Percentiles rank a stretch among this genome's conserved stretches.
phyloP scores from a whole-genome alignment of 2,329 filamentous ascomycete genomes.

The Nothophoma quercina region DNA sequence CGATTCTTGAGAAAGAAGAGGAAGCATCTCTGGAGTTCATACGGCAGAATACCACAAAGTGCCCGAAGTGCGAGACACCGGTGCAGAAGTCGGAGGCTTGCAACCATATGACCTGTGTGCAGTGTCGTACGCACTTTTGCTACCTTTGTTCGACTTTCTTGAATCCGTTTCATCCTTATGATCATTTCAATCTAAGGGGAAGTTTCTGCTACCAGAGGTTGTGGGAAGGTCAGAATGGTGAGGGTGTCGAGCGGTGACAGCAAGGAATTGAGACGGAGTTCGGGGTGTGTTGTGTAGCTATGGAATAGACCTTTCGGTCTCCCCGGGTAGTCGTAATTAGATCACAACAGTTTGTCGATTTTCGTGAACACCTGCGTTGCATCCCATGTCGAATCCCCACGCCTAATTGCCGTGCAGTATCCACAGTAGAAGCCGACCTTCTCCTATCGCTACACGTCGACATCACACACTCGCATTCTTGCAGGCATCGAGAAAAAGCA shows the following conservation, averaged over 20 bases:
- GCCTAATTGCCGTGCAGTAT: too few species aligned
- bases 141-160: slow-evolving; percentile 2
- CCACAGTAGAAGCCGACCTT: too few species aligned
- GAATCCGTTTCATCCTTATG: background rate
- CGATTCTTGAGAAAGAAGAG: background rate
- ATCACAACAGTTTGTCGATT: too few species aligned
- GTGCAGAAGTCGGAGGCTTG: slow-evolving; percentile 4
- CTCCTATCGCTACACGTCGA: too few species aligned
- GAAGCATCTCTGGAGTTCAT: background rate
- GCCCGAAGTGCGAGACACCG: background rate
- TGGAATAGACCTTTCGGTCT: too few species aligned
- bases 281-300: too few species aligned
- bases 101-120: background rate
- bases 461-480: too few species aligned
- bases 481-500: too few species aligned
- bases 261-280: too few species aligned
- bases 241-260: background rate
- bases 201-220: background rate
- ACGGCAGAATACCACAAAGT: background rate
- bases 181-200: background rate
- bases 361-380: too few species aligned
- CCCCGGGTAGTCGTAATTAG: too few species aligned
- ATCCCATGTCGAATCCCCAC: too few species aligned
- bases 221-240: background rate
- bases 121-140: slow-evolving; percentile 2